phyloP scores from a whole-genome alignment of 768 basidiomycete genomes.

The Peribolospora baueri region DNA sequence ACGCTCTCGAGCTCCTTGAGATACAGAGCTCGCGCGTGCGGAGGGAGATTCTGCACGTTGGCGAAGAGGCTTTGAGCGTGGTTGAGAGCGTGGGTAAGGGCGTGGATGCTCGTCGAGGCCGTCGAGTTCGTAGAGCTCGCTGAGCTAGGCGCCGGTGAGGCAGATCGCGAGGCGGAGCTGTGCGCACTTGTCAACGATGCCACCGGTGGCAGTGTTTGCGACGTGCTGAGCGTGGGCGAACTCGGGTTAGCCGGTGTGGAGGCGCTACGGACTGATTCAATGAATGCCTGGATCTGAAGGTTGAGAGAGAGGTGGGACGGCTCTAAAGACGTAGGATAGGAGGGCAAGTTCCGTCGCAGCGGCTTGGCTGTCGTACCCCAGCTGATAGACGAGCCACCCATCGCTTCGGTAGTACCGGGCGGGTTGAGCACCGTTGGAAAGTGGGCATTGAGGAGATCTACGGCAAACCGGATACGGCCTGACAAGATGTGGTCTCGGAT shows the following conservation, averaged over 20 bases:
- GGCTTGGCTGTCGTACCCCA: neutral
- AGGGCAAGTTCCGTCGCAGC: neutral
- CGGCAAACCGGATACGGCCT: constrained; percentile 52
- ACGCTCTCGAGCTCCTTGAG: constrained; percentile 48
- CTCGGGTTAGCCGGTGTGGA: constrained; percentile 18
- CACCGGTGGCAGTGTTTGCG: neutral
- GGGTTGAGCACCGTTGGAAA: constrained; percentile 45
- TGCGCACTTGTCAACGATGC: neutral
- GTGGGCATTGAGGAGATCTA: constrained; percentile 36
- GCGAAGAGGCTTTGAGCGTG: constrained; percentile 38
- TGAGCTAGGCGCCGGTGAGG: neutral
- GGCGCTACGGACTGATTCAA: constrained; percentile 56
- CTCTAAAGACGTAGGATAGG: neutral
- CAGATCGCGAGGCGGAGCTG: neutral
- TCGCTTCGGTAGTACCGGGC: neutral
- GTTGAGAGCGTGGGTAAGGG: constrained; percentile 16
- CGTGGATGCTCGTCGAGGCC: constrained; percentile 3
- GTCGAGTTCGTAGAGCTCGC: neutral
- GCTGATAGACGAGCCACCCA: neutral
- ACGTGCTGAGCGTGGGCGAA: neutral
- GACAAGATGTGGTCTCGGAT: constrained; percentile 44
- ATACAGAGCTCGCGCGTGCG: constrained; percentile 36
- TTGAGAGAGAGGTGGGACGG: constrained; percentile 60
- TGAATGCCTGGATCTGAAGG: constrained; percentile 63
- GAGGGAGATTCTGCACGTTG: constrained; percentile 32